Evolutionary conservation across 2,329 filamentous ascomycete species (phyloP), one percentile per base, ranked within the genome.

Genomic region (Phialocephala subalpina): DNA sequence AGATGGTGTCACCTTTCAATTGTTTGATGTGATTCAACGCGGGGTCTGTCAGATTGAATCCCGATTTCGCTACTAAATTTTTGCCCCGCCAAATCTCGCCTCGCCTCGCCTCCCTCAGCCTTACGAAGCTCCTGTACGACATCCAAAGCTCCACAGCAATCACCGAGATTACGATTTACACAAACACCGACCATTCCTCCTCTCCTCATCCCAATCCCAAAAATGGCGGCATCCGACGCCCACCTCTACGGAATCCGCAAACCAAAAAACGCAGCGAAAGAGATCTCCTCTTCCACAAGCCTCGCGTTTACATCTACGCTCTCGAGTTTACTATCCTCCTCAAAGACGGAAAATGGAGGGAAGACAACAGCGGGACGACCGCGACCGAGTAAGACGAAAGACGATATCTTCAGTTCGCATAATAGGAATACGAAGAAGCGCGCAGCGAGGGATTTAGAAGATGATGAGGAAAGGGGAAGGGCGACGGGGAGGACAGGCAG

Each of bases 221-320:
- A 1, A 74, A 33, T 33, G 29, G 29, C 73, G 73, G 47, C 69
- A 16, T 71, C 88, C 78, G 89, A 93, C 71, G 84, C 87, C 9
- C 81, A 89, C 69, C 86, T 97, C 16, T 97, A 97, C 79, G 93
- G 93, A 75, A 86, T 90, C 60, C 86, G 87, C 62, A 87, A 88
- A 42, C 82, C 86, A 12, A 95, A 94, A 78, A 89, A 89, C 47
- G 77, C 81, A 73, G 84, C 87, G 70, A 90, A 88, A 75, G 88
- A 91, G 74, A 87, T 92, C 64, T 87, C 88, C 20, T 87, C 94
- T 20, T 90, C 88, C 20, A 89, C 87, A 59, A 90, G 88, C 53
- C 87, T 97, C 62, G 89, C 93, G 76, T 98, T 99, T 81, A 89
- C 92, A n/a, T 92, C 93, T 12, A 92, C 96, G 70, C 87, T 98